Base-by-base conservation (phyloP, 2,329 filamentous ascomycete species). In the Aspergillus transmontanensis region DNA sequence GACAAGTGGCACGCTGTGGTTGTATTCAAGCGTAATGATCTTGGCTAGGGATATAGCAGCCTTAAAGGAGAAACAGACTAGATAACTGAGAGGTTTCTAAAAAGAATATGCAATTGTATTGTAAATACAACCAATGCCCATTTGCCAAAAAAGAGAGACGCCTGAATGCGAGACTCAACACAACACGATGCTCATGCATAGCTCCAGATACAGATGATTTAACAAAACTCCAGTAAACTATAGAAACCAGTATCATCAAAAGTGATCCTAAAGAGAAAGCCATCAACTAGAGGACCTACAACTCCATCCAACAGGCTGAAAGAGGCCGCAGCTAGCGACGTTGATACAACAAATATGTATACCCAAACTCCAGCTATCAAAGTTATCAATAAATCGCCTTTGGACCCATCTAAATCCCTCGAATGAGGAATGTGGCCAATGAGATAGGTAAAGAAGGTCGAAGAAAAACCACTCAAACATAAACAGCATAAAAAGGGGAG, bases 301-400 rank as follows among this genome's bases (percentile, higher is more conserved):
- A 58, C 41, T 50, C 36, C 55, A 54, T 41, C 48, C 46, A 26
- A 32, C 43, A 51, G 53, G 16, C 19, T 36, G 45, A 36, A 54
- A 34, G 60, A 58, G 46, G 46, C 60, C 23, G 30, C 60, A 39
- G 19, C 26, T 54, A 59, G 54, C 34, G n/a, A 54, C 39, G 59
- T 12, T 16, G 6, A 41, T 32, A 36, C n/a, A 55, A 16, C 43
- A 61, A 59, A 56, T 30, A 48, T 26, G 11, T 10, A 32, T 51
- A 19, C 39, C n/a, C 28, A 45, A 21, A 51, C 19, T 39, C 32
- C 41, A 56, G 21, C 45, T 19, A n/a, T 32, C 21, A 19, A 51
- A 56, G 19, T 26, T 19, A 26, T 32, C 26, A 26, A 46, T 16
- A 30, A 50, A 50, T 30, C n/a, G 39, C 28, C n/a, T 50, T 46